Base-by-base conservation (phyloP, 2,329 filamentous ascomycete species). In the Shiraia sp. region DNA sequence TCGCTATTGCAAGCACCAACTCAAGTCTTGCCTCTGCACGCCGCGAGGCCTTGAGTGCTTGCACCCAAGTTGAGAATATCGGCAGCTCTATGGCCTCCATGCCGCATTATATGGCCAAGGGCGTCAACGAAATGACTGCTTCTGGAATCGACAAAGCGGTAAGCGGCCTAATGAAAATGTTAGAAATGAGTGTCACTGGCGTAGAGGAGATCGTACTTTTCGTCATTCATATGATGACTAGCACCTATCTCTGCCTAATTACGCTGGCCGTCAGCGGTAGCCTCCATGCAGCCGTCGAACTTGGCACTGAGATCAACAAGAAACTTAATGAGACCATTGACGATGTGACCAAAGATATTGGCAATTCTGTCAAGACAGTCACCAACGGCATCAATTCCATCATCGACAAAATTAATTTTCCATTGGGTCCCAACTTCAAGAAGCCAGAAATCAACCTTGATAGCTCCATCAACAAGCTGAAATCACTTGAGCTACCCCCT, bases 31-130 rank as follows among this genome's bases (percentile, higher is more conserved):
- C 72, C 39, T 83, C 84, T 42, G 92, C 93, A 33, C 86, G 90
- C 68, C 71, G 75, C 41, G 85, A 96, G 75, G 92, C 93, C 16
- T 80, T 96, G 38, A 86, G 88, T 37, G 90, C 92, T 51, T 99
- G 93, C 70, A 90, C 85, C 43, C 87, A 88, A 67, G 92, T 97
- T 33, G 92, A 99, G 74, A 89, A 89, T 55, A 82, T 95, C 56
- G 93, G 92, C 50, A 96, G 90, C 66, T 81, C 90, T 47, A 92
- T 99, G 89, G 93, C 92, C 27, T 97, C 93, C 26, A 96, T 97
- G 90, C 93, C 93, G 42, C 87, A 96, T 71, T 97, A 96, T 72
- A 85, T 97, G 66, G 88, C 91, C 2, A 76, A 80, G 36, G 93
- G 93, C 40, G 85, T 96, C 65, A 99, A 99, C 72, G 81, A 89